Evolutionary conservation across 1,284 basidiomycete genomes (phyloP).

Genomic region (Melampsora americana): DNA sequence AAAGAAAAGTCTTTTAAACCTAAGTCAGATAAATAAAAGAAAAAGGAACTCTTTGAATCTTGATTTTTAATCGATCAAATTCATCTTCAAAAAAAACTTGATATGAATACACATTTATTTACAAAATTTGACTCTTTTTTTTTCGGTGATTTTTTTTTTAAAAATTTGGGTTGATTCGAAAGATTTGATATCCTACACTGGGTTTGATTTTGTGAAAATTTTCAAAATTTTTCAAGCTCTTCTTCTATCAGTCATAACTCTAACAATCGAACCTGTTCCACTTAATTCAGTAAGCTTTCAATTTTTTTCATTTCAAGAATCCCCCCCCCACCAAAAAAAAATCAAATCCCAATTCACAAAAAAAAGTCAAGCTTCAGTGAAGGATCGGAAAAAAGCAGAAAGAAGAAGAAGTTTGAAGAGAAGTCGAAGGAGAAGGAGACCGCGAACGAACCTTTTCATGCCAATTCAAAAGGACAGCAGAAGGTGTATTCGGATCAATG

Average conservation of each 20-base stretch:
- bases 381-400: neutral
- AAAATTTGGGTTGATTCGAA: no score
- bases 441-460: conserved; percentile 92
- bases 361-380: neutral
- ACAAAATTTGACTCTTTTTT: no score
- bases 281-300: conserved; percentile 95
- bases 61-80: no score
- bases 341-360: neutral
- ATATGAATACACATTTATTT: no score
- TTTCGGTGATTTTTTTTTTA: no score
- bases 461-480: conserved; percentile 87
- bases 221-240: conserved; percentile 63
- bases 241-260: conserved; percentile 92
- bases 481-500: conserved; percentile 67
- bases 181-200: neutral
- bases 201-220: neutral
- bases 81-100: no score
- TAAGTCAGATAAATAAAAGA: no score
- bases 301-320: no score
- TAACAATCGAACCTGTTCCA: conserved; percentile 91
- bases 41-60: no score
- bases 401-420: conserved; percentile 7
- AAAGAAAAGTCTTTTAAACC: no score
- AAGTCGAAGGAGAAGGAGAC: conserved; percentile 27
- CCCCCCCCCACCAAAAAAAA: conserved; percentile 38